phyloP scores from a whole-genome alignment of 2,329 filamentous ascomycete genomes.

The Xylaria sp. region DNA sequence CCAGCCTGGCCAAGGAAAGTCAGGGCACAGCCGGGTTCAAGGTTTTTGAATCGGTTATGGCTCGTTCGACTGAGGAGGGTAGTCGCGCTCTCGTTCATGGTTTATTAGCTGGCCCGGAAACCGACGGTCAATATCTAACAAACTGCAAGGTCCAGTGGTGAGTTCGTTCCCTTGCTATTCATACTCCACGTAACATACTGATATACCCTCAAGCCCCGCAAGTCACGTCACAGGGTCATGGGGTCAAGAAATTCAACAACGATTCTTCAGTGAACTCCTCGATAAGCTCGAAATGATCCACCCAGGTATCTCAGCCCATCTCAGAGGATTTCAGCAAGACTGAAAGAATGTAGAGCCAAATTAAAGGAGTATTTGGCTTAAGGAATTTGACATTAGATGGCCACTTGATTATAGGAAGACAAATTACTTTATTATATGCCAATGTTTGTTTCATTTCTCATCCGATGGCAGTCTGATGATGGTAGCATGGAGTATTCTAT shows the following conservation, averaged over 20 bases:
- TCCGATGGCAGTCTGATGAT: no score
- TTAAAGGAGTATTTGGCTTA: no score
- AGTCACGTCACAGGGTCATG: slow-evolving; percentile 48
- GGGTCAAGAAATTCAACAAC: slow-evolving; percentile 47
- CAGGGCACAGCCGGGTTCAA: slow-evolving; percentile 28
- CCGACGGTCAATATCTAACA: slow-evolving; percentile 49
- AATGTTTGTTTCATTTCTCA: no score
- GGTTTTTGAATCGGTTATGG: slow-evolving; percentile 47
- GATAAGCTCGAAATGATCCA: slow-evolving; percentile 46
- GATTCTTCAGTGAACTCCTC: slow-evolving; percentile 50
- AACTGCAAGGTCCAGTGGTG: slow-evolving; percentile 49
- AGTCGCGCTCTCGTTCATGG: slow-evolving; percentile 49
- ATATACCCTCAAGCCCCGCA: slow-evolving; percentile 39
- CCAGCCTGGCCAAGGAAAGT: slow-evolving; percentile 42
- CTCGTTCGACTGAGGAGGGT: slow-evolving; percentile 58
- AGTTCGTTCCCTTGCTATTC: slow-evolving; percentile 22
- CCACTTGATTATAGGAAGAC: no score
- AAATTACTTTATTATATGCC: no score
- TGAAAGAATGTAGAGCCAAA: no score
- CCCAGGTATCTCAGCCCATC: slow-evolving; percentile 26
- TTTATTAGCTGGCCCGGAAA: slow-evolving; percentile 47
- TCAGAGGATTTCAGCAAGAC: no score
- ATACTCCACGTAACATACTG: neutral
- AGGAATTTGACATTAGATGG: no score
- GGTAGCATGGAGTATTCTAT: no score